Evolutionary conservation across 352 stramenopile genomes (phyloP).

Genomic region (Phytopythium cucurbitacearum): DNA sequence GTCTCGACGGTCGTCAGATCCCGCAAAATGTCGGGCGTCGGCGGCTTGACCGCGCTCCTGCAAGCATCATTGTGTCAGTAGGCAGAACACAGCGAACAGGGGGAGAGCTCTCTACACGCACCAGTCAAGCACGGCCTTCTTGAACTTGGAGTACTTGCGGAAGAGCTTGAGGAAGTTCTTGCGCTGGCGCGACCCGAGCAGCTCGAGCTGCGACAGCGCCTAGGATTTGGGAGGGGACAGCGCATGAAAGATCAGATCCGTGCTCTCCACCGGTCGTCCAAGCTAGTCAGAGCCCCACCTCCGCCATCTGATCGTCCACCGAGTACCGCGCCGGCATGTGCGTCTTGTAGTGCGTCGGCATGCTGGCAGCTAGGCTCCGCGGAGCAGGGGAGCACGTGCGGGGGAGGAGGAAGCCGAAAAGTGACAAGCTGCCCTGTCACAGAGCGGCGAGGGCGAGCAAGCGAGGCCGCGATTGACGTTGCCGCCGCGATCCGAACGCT

Average conservation of each 20-base stretch:
- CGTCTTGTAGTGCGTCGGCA: conserved; percentile 71
- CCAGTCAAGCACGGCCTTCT: conserved; percentile 82
- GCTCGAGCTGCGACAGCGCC: conserved; percentile 71
- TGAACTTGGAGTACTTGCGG: conserved; percentile 84
- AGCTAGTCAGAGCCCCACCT: conserved; percentile 28
- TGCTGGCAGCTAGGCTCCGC: background rate
- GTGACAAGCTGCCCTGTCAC: too few species aligned
- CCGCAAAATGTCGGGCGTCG: conserved; percentile 68
- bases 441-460: background rate
- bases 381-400: background rate
- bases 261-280: background rate
- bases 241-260: conserved; percentile 2
- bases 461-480: background rate
- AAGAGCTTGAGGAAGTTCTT: conserved; percentile 90
- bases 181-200: conserved; percentile 73
- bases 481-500: background rate
- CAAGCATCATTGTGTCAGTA: background rate
- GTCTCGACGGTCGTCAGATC: conserved; percentile 70
- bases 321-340: conserved; percentile 82
- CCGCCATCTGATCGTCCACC: conserved; percentile 85
- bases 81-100: background rate
- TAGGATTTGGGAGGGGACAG: conserved; percentile 7
- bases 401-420: conserved; percentile 1
- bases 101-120: conserved; percentile 10
- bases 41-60: conserved; percentile 78